Evolutionary conservation across 2,329 filamentous ascomycete species (phyloP).

Genomic region (Curvularia eragrostidis): DNA sequence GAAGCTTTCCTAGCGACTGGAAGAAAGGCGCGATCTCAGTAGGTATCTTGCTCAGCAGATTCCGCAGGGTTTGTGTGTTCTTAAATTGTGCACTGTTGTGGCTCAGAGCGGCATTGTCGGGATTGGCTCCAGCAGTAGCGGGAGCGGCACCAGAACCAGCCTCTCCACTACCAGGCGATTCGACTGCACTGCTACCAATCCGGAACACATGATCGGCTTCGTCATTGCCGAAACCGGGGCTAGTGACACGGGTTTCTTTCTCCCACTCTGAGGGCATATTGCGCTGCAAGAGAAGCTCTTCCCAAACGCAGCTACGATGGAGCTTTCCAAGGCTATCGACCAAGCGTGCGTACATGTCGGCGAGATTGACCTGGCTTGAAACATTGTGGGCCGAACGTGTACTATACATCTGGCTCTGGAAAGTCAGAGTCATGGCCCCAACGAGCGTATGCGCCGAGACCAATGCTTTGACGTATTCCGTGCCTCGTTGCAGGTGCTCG

Average conservation of each 20-base stretch:
- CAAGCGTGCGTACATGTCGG: slow-evolving; percentile 80
- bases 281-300: slow-evolving; percentile 78
- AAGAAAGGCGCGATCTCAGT: slow-evolving; percentile 84
- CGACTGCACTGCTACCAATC: slow-evolving; percentile 35
- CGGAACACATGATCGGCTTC: slow-evolving; percentile 52
- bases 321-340: slow-evolving; percentile 78
- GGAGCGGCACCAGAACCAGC: slow-evolving; percentile 12
- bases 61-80: slow-evolving; percentile 80
- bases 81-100: slow-evolving; percentile 60
- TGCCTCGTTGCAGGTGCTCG: slow-evolving; percentile 66
- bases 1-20: slow-evolving; percentile 80
- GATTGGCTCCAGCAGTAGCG: slow-evolving; percentile 16
- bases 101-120: slow-evolving; percentile 21
- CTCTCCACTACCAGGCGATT: slow-evolving; percentile 25
- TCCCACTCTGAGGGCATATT: slow-evolving; percentile 75
- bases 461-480: slow-evolving; percentile 77
- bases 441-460: slow-evolving; percentile 78
- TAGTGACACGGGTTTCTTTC: slow-evolving; percentile 53
- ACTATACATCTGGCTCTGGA: slow-evolving; percentile 68
- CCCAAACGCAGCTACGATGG: slow-evolving; percentile 80
- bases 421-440: slow-evolving; percentile 76
- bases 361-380: slow-evolving; percentile 80
- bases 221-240: slow-evolving; percentile 47
- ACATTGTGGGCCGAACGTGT: slow-evolving; percentile 68
- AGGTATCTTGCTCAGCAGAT: slow-evolving; percentile 78